These are phyloP conservation scores for Teratosphaeria gauchensis DNA, from an alignment of 2,329 filamentous ascomycete genomes.

Conservation along the genomic window DNA sequence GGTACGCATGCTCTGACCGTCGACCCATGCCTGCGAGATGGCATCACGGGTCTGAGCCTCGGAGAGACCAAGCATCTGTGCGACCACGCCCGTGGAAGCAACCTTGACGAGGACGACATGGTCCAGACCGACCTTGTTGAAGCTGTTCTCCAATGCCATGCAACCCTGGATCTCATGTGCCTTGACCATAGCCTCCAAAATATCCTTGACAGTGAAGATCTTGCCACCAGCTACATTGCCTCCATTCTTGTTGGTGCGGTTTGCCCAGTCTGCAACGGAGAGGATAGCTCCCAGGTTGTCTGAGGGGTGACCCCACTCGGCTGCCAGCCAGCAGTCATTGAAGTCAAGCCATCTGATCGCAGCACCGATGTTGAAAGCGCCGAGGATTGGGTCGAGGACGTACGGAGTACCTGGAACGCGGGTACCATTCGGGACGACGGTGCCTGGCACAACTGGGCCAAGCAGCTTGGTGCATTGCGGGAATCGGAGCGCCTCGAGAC, in stretches of 20 bases:
- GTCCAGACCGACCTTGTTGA: constrained; percentile 96
- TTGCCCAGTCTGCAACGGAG: constrained; percentile 94
- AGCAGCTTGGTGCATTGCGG: constrained; percentile 93
- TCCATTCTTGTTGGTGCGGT: constrained; percentile 73
- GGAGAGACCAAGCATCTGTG: constrained; percentile 83
- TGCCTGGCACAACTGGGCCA: constrained; percentile 83
- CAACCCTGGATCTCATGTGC: constrained; percentile 98
- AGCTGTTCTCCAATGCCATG: constrained; percentile 92
- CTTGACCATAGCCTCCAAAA: constrained; percentile 91
- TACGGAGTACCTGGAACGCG: constrained; percentile 87
- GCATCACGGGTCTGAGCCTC: constrained; percentile 91
- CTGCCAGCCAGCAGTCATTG: constrained; percentile 99
- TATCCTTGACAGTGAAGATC: constrained; percentile 78
- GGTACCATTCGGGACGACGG: constrained; percentile 81
- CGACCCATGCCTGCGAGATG: constrained; percentile 94
- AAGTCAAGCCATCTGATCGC: constrained; percentile 99
- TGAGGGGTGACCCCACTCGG: constrained; percentile 97
- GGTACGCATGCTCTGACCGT: constrained; percentile 89
- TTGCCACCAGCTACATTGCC: constrained; percentile 62
- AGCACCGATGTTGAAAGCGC: constrained; percentile 96
- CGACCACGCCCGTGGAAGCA: constrained; percentile 84
- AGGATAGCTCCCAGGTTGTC: constrained; percentile 97
- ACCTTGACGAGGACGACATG: constrained; percentile 98
- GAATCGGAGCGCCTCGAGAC: constrained; percentile 89
- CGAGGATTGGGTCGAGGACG: constrained; percentile 89